A percentile compares a stretch with the other conserved stretches of the same genome.
These are phyloP conservation scores for Linnemannia hyalina DNA, from an alignment of 192 early-diverging fungal genomes.

Conservation along the genomic window DNA sequence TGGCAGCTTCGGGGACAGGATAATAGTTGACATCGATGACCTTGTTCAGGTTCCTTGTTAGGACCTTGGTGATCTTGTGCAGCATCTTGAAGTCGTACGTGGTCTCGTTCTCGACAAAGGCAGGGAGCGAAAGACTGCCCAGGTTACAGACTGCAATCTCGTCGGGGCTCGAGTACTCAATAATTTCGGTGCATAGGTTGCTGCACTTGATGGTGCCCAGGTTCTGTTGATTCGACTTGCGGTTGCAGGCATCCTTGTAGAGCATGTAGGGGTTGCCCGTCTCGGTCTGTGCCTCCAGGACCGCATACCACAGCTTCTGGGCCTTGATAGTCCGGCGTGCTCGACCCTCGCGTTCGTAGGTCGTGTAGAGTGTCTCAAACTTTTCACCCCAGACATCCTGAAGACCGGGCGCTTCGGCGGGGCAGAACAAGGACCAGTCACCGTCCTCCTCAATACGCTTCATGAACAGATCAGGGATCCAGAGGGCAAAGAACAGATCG, in stretches of 20 bases:
- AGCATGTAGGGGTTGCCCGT: conserved; percentile 98
- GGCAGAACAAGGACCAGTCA: conserved; percentile 96
- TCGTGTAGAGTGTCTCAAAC: conserved; percentile 88
- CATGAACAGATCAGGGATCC: conserved; percentile 99
- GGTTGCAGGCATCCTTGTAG: conserved; percentile 99
- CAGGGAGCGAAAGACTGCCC: conserved; percentile 91
- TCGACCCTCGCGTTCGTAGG: conserved; percentile 87
- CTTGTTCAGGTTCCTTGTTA: conserved; percentile 93
- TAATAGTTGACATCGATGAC: conserved; percentile 98
- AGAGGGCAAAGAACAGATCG: conserved; percentile 96
- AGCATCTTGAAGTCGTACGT: conserved; percentile 89
- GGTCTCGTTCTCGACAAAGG: conserved; percentile 77
- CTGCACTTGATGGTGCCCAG: conserved; percentile 98
- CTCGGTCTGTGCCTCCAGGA: conserved; percentile 96
- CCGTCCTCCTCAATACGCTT: conserved; percentile 91
- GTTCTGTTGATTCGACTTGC: conserved; percentile 99
- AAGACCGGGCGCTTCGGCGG: conserved; percentile 91
- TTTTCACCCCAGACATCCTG: conserved; percentile 94
- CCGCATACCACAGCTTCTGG: conserved; percentile 97
- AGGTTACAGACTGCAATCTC: conserved; percentile 98
- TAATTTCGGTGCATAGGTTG: conserved; percentile 98
- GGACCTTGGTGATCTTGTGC: conserved; percentile 86
- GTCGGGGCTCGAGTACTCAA: conserved; percentile 94
- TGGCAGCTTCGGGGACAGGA: conserved; percentile 87
- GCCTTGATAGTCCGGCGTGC: conserved; percentile 92